Conservation (phyloP, 164 flowering plant genomes). For the Piper longum region DNA sequence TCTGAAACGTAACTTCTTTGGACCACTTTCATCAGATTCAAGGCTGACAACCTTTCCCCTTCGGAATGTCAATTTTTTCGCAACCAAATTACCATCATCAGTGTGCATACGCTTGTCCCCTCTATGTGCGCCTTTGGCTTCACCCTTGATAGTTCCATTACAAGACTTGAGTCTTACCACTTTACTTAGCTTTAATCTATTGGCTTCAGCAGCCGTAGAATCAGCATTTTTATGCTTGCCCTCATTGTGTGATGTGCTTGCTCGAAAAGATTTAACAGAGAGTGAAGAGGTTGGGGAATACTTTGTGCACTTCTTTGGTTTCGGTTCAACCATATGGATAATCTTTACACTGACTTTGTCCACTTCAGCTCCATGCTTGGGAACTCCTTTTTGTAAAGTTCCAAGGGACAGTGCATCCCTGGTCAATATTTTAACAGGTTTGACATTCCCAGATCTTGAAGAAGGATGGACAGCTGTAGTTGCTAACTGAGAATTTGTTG, state of each 20-base stretch:
- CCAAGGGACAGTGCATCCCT: slow-evolving; percentile 13
- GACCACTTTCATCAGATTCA: slow-evolving; percentile 12
- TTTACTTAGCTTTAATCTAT: slow-evolving; percentile 4
- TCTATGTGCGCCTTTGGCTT: slow-evolving; percentile 9
- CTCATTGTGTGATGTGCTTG: slow-evolving; percentile 7
- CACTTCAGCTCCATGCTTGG: slow-evolving; percentile 7
- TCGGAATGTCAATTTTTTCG: slow-evolving; percentile 28
- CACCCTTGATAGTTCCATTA: slow-evolving; percentile 7
- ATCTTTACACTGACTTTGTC: slow-evolving; percentile 27
- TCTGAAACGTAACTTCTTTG: slow-evolving; percentile 8
- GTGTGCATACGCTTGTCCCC: slow-evolving; percentile 10
- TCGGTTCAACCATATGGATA: slow-evolving; percentile 22
- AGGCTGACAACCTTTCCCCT: slow-evolving; percentile 34
- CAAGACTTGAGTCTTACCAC: slow-evolving; percentile 5
- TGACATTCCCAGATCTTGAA: slow-evolving; percentile 12
- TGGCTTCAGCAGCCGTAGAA: slow-evolving; percentile 8
- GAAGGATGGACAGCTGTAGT: slow-evolving; percentile 22
- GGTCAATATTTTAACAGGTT: slow-evolving; percentile 13
- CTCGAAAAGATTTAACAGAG: slow-evolving; percentile 5
- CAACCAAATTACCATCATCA: slow-evolving; percentile 3
- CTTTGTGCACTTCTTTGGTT: slow-evolving; percentile 9
- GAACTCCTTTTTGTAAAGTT: slow-evolving; percentile 13
- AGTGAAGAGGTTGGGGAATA: slow-evolving; percentile 8
- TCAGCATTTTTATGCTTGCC: slow-evolving; percentile 8
- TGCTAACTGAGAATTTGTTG: slow-evolving; percentile 9